Percentiles rank a stretch among this genome's conserved stretches.
phyloP scores from a whole-genome alignment of 2,329 filamentous ascomycete genomes.

The Fusarium chuoi region DNA sequence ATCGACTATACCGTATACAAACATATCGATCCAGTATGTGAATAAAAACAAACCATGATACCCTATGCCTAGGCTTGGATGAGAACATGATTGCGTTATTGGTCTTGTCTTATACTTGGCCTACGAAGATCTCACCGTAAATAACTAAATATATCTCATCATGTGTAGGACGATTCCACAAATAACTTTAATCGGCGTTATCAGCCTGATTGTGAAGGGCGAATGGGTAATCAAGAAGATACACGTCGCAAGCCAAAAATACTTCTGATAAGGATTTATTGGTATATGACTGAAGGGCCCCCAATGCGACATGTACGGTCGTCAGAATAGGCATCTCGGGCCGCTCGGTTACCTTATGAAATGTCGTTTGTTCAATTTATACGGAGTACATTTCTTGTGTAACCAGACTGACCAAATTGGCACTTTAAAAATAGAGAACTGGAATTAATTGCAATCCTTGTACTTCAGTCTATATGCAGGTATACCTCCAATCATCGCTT shows the following conservation, averaged over 20 bases:
- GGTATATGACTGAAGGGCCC: not conserved
- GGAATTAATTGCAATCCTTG: too few relatives aligned
- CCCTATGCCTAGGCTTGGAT: not conserved
- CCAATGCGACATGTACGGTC: not conserved
- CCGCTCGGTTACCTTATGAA: not conserved
- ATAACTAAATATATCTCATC: not conserved
- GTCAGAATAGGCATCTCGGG: not conserved
- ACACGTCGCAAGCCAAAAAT: not conserved
- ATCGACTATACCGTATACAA: not conserved
- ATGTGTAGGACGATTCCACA: not conserved
- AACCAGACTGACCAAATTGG: not conserved
- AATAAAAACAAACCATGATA: not conserved
- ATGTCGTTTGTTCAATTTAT: not conserved
- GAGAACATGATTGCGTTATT: not conserved
- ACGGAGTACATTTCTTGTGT: not conserved
- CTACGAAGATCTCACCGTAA: not conserved
- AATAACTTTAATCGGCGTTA: not conserved
- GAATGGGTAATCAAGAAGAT: not conserved
- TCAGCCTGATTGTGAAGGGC: not conserved
- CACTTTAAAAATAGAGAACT: not conserved
- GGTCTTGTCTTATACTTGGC: not conserved
- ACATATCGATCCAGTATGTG: not conserved
- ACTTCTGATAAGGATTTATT: not conserved
- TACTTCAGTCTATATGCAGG: not conserved
- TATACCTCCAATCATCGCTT: too few relatives aligned